Conservation (phyloP, 805 yeast species). For the Candida cerambycidarum region DNA sequence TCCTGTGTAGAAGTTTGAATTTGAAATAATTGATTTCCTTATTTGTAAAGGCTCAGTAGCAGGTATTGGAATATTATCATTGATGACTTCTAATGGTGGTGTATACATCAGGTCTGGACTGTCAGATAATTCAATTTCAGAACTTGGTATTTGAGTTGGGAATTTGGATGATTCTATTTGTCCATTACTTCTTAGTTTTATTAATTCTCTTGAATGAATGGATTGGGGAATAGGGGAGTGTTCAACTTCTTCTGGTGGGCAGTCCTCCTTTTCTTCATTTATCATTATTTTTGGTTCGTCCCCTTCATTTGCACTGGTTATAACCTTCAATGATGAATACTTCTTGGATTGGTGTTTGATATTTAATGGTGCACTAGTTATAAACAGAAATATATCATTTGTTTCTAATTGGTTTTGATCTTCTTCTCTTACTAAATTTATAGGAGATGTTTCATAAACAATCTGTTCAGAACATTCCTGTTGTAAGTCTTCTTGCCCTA, state of each 20-base stretch:
- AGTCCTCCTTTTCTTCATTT: neutral
- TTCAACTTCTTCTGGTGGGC: neutral
- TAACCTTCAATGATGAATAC: constrained; percentile 1
- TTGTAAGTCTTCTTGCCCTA: too few species aligned
- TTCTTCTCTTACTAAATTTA: too few species aligned
- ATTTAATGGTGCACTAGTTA: constrained; percentile 11
- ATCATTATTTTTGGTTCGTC: neutral
- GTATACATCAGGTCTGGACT: constrained; percentile 6
- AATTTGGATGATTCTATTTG: neutral
- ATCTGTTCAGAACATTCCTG: too few species aligned
- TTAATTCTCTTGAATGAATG: neutral
- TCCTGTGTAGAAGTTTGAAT: neutral
- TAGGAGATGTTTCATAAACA: too few species aligned
- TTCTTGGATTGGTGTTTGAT: constrained; percentile 1
- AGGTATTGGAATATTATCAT: neutral
- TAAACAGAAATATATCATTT: constrained; percentile 4
- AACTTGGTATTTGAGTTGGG: constrained; percentile 5
- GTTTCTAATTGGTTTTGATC: neutral
- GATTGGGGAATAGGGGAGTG: too few species aligned
- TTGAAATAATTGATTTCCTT: constrained; percentile 3
- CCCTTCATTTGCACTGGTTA: neutral
- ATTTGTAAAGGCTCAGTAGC: neutral
- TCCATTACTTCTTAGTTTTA: constrained; percentile 7
- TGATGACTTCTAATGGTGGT: neutral
- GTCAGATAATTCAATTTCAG: constrained; percentile 12